Percentiles rank a stretch among this genome's conserved stretches.
phyloP scores from a whole-genome alignment of 768 basidiomycete genomes.

The Podaxis sp. region DNA sequence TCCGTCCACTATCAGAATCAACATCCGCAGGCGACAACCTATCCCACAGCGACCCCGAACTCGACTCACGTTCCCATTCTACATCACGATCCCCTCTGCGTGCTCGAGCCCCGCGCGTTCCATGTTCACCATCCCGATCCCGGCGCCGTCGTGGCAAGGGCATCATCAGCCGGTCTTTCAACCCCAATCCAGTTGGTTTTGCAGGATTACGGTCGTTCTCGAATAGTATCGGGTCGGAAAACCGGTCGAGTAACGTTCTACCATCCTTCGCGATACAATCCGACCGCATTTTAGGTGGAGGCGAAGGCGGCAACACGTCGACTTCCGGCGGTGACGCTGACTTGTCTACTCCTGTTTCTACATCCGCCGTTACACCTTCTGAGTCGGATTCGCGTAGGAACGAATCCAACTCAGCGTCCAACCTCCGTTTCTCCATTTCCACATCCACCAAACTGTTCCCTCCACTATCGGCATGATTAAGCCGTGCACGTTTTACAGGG shows the following conservation, averaged over 20 bases:
- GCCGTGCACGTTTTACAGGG: constrained; percentile 37
- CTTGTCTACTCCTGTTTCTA: neutral
- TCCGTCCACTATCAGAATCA: constrained; percentile 16
- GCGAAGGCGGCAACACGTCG: constrained; percentile 27
- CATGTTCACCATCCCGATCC: constrained; percentile 16
- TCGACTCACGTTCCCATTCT: constrained; percentile 3
- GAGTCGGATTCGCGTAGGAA: constrained; percentile 50
- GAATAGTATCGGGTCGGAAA: constrained; percentile 25
- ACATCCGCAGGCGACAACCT: constrained; percentile 8
- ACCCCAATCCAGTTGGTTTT: neutral
- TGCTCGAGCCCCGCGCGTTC: too few relatives aligned
- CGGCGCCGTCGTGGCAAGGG: constrained; percentile 42
- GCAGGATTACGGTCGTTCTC: constrained; percentile 6
- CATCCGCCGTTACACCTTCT: constrained; percentile 19
- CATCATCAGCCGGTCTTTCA: constrained; percentile 36
- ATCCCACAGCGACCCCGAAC: constrained; percentile 9
- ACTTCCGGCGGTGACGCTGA: neutral
- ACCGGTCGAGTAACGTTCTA: constrained; percentile 56
- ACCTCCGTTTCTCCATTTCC: neutral
- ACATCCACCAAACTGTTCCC: neutral
- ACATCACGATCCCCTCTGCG: constrained; percentile 18
- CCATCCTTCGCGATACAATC: constrained; percentile 57
- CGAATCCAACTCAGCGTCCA: neutral
- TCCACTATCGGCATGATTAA: neutral
- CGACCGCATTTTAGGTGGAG: constrained; percentile 65